These are phyloP conservation scores for Pythium aristosporum DNA, from an alignment of 352 stramenopile genomes.

Conservation along the genomic window DNA sequence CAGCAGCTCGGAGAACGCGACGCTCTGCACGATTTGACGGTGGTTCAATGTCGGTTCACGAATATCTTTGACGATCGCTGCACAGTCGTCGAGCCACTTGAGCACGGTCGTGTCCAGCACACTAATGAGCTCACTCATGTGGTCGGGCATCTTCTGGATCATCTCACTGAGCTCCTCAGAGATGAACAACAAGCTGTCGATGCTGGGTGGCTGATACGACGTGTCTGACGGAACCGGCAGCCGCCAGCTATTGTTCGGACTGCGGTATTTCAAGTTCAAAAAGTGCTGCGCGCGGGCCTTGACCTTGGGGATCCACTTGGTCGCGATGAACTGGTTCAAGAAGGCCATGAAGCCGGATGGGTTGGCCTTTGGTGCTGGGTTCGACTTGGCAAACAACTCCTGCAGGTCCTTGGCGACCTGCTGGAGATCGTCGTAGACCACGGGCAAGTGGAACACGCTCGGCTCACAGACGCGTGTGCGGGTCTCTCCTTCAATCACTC, in stretches of 20 bases:
- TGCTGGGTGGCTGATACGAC: slow-evolving; percentile 70
- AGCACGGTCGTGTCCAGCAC: slow-evolving; percentile 64
- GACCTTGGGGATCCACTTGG: slow-evolving; percentile 80
- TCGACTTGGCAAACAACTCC: slow-evolving; percentile 34
- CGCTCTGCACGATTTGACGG: slow-evolving; percentile 52
- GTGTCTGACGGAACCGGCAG: slow-evolving; percentile 68
- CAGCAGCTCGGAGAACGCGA: slow-evolving; percentile 57
- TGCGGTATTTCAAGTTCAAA: slow-evolving; percentile 54
- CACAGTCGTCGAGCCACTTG: slow-evolving; percentile 75
- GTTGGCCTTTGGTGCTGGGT: slow-evolving; percentile 6
- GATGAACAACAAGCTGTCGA: slow-evolving; percentile 76
- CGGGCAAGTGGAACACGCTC: slow-evolving; percentile 73
- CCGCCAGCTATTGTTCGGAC: slow-evolving; percentile 39
- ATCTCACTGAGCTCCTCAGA: slow-evolving; percentile 63
- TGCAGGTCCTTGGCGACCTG: slow-evolving; percentile 60
- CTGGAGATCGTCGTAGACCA: slow-evolving; percentile 73
- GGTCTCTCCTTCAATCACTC: slow-evolving; percentile 27
- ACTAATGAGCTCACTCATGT: slow-evolving; percentile 53
- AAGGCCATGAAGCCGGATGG: slow-evolving; percentile 48
- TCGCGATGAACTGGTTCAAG: slow-evolving; percentile 59
- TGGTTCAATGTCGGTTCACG: slow-evolving; percentile 76
- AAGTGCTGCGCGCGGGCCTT: slow-evolving; percentile 70
- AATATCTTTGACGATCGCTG: slow-evolving; percentile 71
- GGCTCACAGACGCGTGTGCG: slow-evolving; percentile 57
- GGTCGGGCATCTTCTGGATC: slow-evolving; percentile 68